Evolutionary conservation across 2,329 filamentous ascomycete species (phyloP).

Genomic region (Coniosporium tulheliwenetii): DNA sequence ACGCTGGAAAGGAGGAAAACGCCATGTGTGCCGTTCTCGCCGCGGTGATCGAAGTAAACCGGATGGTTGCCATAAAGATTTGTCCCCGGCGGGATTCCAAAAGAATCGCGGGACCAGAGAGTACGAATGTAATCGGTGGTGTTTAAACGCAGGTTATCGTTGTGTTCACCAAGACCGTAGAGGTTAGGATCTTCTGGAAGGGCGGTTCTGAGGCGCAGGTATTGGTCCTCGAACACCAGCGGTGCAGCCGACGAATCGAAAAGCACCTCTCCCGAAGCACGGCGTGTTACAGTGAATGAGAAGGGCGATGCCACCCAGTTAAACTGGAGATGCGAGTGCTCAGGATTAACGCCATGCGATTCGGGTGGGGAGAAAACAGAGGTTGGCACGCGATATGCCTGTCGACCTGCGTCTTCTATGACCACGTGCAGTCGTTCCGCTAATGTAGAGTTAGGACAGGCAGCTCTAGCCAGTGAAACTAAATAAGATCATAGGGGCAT

Average conservation of each 20-base stretch:
- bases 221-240: slow-evolving; percentile 65
- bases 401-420: slow-evolving; percentile 53
- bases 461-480: not conserved
- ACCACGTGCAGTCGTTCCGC: slow-evolving; percentile 52
- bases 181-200: slow-evolving; percentile 54
- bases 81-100: slow-evolving; percentile 38
- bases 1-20: slow-evolving; percentile 42
- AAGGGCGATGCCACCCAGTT: slow-evolving; percentile 43
- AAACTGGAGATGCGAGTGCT: slow-evolving; percentile 36
- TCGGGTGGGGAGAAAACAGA: slow-evolving; percentile 45
- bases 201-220: slow-evolving; percentile 54
- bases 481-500: slow-evolving; percentile 6
- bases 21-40: slow-evolving; percentile 37
- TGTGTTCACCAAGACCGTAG: slow-evolving; percentile 69
- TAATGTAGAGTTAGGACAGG: slow-evolving; percentile 3
- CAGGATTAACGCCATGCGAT: slow-evolving; percentile 13
- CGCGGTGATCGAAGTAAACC: slow-evolving; percentile 59
- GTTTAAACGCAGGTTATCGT: slow-evolving; percentile 52
- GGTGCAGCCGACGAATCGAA: slow-evolving; percentile 54
- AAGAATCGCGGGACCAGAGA: slow-evolving; percentile 54
- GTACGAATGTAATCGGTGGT: slow-evolving; percentile 56
- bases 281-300: slow-evolving; percentile 48
- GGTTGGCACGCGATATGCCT: slow-evolving; percentile 61
- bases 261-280: slow-evolving; percentile 40
- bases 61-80: slow-evolving; percentile 64